phyloP scores from a whole-genome alignment of 2,329 filamentous ascomycete species.

The Fusarium proliferatum region DNA sequence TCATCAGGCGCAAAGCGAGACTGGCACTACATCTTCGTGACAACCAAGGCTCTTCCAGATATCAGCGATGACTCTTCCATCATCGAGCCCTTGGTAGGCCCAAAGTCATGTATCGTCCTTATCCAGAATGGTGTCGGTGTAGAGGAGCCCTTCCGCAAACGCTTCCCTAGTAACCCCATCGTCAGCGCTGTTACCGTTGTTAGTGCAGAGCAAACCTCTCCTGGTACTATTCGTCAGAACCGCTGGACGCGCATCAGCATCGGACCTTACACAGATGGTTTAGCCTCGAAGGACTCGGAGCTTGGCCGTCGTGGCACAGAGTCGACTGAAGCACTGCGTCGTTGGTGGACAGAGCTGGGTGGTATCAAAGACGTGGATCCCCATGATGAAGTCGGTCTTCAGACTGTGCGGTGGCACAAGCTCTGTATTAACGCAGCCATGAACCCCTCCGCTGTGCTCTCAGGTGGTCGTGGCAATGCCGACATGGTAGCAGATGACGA shows the following conservation, averaged over 20 bases:
- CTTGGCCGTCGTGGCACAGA: conserved; percentile 52
- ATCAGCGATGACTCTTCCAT: conserved; percentile 69
- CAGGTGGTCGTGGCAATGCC: conserved; percentile 71
- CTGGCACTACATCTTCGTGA: conserved; percentile 74
- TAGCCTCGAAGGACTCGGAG: conserved; percentile 50
- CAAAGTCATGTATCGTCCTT: conserved; percentile 69
- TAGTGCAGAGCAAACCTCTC: conserved; percentile 72
- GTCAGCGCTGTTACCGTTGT: conserved; percentile 77
- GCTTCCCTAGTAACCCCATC: conserved; percentile 70
- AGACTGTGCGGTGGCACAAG: conserved; percentile 80
- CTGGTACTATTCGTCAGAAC: conserved; percentile 74
- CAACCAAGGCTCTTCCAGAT: conserved; percentile 77
- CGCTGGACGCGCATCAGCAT: conserved; percentile 79
- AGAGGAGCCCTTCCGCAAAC: conserved; percentile 71
- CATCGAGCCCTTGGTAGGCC: conserved; percentile 68
- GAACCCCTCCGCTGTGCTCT: conserved; percentile 77
- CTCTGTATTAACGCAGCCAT: conserved; percentile 81
- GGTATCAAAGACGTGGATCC: conserved; percentile 73
- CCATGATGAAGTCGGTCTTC: conserved; percentile 73
- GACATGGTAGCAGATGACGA: conserved; percentile 74
- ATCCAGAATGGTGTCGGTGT: conserved; percentile 80
- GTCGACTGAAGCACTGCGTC: conserved; percentile 61
- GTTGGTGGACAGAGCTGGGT: conserved; percentile 65
- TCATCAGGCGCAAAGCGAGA: conserved; percentile 36
- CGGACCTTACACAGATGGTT: conserved; percentile 70